Evolutionary conservation across 116 monocot genomes (phyloP).

Genomic region (Iris pallida): DNA sequence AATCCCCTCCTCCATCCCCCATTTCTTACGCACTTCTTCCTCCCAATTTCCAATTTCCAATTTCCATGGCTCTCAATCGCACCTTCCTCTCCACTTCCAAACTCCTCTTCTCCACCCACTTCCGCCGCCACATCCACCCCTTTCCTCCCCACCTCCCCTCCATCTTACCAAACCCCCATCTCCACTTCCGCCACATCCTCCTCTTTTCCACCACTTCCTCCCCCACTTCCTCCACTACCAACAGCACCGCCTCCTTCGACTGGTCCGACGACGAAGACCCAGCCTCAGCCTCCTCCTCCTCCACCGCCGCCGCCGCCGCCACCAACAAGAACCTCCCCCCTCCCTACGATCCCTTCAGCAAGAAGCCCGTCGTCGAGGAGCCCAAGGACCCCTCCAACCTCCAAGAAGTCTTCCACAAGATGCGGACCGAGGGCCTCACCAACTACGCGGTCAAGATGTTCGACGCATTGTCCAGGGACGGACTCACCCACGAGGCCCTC

Average conservation of each 20-base stretch:
- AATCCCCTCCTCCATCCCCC: too few species aligned
- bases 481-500: constrained; percentile 90
- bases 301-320: neutral
- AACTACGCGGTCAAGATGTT: constrained; percentile 94
- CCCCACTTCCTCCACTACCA: constrained; percentile 22
- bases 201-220: constrained; percentile 3
- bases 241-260: constrained; percentile 65
- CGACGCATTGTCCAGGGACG: constrained; percentile 90
- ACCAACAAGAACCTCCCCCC: constrained; percentile 53
- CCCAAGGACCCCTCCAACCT: constrained; percentile 80
- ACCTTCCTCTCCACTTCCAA: neutral
- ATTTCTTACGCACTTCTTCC: too few species aligned
- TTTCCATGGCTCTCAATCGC: neutral
- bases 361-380: constrained; percentile 48
- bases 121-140: neutral
- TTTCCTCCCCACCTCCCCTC: neutral
- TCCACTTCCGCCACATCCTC: neutral
- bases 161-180: neutral
- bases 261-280: constrained; percentile 66
- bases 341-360: constrained; percentile 95
- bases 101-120: neutral
- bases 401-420: constrained; percentile 79
- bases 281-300: neutral
- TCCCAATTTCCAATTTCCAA: too few species aligned
- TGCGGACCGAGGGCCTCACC: constrained; percentile 85